A percentile compares a stretch with the other conserved stretches of the same genome.
Evolutionary conservation across 768 basidiomycete species (phyloP).

Genomic region (Amanita jacksonii): DNA sequence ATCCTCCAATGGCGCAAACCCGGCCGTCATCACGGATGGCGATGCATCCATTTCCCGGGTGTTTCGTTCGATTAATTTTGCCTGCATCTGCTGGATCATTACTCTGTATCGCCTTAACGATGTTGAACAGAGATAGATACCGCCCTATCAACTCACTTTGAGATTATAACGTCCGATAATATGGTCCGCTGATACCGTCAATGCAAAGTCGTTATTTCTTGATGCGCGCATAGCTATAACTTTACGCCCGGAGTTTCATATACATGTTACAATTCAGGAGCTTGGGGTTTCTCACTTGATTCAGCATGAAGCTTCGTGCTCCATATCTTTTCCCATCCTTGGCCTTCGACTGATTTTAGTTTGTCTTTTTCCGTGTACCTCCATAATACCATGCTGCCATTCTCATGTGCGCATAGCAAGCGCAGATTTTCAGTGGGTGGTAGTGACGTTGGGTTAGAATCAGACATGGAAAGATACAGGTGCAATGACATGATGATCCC

Average conservation of each 20-base stretch:
- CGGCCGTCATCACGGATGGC: slow-evolving; percentile 65
- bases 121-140: not conserved
- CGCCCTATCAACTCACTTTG: slow-evolving; percentile 24
- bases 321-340: slow-evolving; percentile 71
- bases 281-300: slow-evolving; percentile 40
- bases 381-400: slow-evolving; percentile 72
- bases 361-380: slow-evolving; percentile 32
- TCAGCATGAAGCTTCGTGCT: slow-evolving; percentile 57
- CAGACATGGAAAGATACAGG: slow-evolving; percentile 31
- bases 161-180: slow-evolving; percentile 58
- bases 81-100: slow-evolving; percentile 1
- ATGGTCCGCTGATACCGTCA: slow-evolving; percentile 85
- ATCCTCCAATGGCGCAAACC: slow-evolving; percentile 83
- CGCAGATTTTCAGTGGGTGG: slow-evolving; percentile 33
- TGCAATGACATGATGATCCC: slow-evolving; percentile 90
- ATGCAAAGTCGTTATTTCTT: slow-evolving; percentile 42
- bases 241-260: too few relatives aligned
- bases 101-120: not conserved
- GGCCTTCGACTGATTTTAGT: slow-evolving; percentile 53
- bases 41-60: slow-evolving; percentile 74
- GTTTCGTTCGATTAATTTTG: slow-evolving; percentile 48
- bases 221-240: slow-evolving; percentile 86
- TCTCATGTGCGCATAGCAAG: slow-evolving; percentile 75
- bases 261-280: not conserved
- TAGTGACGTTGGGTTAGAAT: not conserved